Percentiles rank a stretch among this genome's conserved stretches.
These are phyloP conservation scores for Cavenderia fasciculata DNA, from an alignment of 78 protist species.

Conservation along the genomic window DNA sequence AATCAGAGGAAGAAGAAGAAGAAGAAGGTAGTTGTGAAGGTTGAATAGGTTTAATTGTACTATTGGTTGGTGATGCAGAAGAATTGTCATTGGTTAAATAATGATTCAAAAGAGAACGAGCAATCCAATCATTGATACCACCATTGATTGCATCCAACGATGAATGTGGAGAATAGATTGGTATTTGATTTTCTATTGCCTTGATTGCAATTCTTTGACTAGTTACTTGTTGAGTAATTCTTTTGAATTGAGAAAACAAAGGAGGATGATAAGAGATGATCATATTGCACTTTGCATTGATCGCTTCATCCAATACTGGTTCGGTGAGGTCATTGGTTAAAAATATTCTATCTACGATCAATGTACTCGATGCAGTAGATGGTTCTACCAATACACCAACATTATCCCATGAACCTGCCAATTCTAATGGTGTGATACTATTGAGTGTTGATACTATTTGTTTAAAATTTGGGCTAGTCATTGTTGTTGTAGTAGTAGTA, in stretches of 20 bases:
- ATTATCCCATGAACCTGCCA: slow-evolving; percentile 86
- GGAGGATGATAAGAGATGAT: slow-evolving; percentile 86
- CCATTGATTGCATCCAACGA: slow-evolving; percentile 66
- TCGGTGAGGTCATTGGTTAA: slow-evolving; percentile 86
- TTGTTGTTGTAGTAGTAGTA: too few relatives aligned
- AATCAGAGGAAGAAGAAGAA: too few relatives aligned
- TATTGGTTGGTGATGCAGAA: background rate
- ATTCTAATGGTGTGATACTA: slow-evolving; percentile 27
- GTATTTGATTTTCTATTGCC: slow-evolving; percentile 61
- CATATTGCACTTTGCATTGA: slow-evolving; percentile 17
- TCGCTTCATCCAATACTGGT: slow-evolving; percentile 77
- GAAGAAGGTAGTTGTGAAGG: too few relatives aligned
- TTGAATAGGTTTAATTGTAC: too few relatives aligned
- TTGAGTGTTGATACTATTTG: slow-evolving; percentile 11
- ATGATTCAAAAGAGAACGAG: background rate
- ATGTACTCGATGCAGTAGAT: background rate
- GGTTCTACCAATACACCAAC: slow-evolving; percentile 87
- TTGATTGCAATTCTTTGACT: slow-evolving; percentile 73
- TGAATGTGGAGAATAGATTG: slow-evolving; percentile 86
- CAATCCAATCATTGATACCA: slow-evolving; percentile 88
- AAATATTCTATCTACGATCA: slow-evolving; percentile 25
- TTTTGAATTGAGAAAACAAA: slow-evolving; percentile 69
- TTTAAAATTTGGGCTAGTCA: background rate
- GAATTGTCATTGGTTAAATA: slow-evolving; percentile 11
- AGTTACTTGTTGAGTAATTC: slow-evolving; percentile 35